Conservation (phyloP, 495 filamentous ascomycete species). For the Lasiosphaeria miniovina region DNA sequence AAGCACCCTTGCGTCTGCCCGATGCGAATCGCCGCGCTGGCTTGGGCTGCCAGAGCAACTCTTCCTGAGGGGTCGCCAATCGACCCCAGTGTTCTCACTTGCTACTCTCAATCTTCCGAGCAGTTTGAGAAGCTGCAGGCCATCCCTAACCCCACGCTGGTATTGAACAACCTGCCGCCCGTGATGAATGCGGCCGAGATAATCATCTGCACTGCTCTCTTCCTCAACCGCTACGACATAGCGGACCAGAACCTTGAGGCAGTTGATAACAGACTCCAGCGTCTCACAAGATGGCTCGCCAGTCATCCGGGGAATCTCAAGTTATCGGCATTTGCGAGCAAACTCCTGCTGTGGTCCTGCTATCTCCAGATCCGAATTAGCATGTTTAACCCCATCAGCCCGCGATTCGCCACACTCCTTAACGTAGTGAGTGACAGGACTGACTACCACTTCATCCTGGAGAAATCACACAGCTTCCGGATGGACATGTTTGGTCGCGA, state of each 20-base stretch:
- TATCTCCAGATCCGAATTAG: slow-evolving; percentile 25
- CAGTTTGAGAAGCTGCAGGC: slow-evolving; percentile 13
- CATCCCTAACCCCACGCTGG: slow-evolving; percentile 14
- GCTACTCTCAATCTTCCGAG: slow-evolving; percentile 15
- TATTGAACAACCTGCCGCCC: slow-evolving; percentile 7
- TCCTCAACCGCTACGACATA: slow-evolving; percentile 24
- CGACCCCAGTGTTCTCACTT: slow-evolving; percentile 7
- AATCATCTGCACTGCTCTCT: slow-evolving; percentile 19
- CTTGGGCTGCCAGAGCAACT: slow-evolving; percentile 18
- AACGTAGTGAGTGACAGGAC: slow-evolving; percentile 14
- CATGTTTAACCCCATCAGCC: slow-evolving; percentile 14
- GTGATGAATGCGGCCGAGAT: slow-evolving; percentile 19
- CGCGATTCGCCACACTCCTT: slow-evolving; percentile 14
- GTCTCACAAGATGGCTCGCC: slow-evolving; percentile 16
- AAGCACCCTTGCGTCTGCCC: slow-evolving; percentile 15
- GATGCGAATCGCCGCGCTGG: slow-evolving; percentile 20
- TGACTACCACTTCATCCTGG: slow-evolving; percentile 18
- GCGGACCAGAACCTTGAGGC: slow-evolving; percentile 10
- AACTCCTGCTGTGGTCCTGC: slow-evolving; percentile 22
- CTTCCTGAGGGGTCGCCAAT: neutral
- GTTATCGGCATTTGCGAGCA: slow-evolving; percentile 22
- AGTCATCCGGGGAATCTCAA: slow-evolving; percentile 11
- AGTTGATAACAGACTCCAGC: slow-evolving; percentile 11
- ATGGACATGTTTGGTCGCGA: slow-evolving; percentile 20
- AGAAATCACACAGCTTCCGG: slow-evolving; percentile 16